Evolutionary conservation across 2,329 filamentous ascomycete genomes (phyloP), one percentile per base, ranked within the genome.

Genomic region (Colletotrichum nymphaeae): DNA sequence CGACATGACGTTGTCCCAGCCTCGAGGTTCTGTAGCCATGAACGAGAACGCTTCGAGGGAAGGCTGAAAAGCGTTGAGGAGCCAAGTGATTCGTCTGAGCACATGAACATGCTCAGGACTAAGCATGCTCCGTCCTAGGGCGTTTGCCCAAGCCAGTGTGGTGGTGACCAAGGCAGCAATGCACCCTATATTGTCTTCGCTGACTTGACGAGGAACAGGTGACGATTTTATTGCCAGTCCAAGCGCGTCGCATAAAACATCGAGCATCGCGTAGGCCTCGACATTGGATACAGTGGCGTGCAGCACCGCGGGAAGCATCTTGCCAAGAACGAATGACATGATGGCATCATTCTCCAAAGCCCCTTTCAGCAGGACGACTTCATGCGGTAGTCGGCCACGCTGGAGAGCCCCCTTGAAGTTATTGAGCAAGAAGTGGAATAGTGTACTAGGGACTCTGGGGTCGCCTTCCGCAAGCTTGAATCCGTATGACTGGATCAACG

Each of bases 351-450:
- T 83, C n/a, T 78, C 80, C 85, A 90, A 86, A n/a, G 87, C 87
- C 67, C 82, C 82, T 46, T 80, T 80, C 24, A 91, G 76, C 63
- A 90, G 85, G 5, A 70, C 76, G 32, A 83, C 79, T 76, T 90
- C 87, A 6, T 86, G 83, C 6, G 77, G 77, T n/a, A 90, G 81
- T 63, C 83, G 85, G 69, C 86, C 82, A 69, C 87, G 87, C 56
- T 84, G 84, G 3, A 91, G 78, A 0, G 88, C 87, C 65, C 87
- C 81, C 77, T 90, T 90, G 78, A 90, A 89, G 78, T 87, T 90
- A 75, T 88, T 88, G 77, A 86, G 87, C 2, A 91, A 82, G 70
- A 89, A 88, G 78, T 87, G 88, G 77, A 91, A 91, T 4, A 91
- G 83, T 66, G 86, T 85, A 22, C 86, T 83, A 6, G 80, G 80